These are phyloP conservation scores for Vachellia pachyceras DNA, from an alignment of 306 rosid genomes.

Conservation along the genomic window DNA sequence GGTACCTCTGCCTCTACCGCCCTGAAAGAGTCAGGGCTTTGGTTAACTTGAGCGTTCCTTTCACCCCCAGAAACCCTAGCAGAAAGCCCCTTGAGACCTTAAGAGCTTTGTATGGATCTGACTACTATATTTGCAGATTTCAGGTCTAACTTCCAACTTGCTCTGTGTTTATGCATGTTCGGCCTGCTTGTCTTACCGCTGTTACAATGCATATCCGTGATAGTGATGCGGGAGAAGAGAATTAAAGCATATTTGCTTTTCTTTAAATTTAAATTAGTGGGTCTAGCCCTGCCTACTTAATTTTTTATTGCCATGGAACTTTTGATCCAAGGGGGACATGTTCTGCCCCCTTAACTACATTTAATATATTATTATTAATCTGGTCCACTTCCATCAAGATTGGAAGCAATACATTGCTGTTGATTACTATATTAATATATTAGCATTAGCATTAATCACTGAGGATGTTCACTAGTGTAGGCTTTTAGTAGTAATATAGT, in stretches of 20 bases:
- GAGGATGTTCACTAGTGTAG: neutral
- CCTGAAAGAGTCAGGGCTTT: slow-evolving; percentile 71
- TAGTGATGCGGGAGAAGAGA: neutral
- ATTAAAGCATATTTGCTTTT: neutral
- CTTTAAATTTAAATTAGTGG: neutral
- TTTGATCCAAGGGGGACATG: neutral
- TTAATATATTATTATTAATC: neutral
- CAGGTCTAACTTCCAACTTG: slow-evolving; percentile 52
- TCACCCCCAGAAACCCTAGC: slow-evolving; percentile 61
- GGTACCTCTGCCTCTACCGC: slow-evolving; percentile 68
- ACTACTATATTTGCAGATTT: slow-evolving; percentile 73
- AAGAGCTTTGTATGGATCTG: slow-evolving; percentile 61
- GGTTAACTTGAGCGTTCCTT: slow-evolving; percentile 63
- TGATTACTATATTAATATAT: too few relatives aligned
- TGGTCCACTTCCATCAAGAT: neutral
- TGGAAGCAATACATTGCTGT: neutral
- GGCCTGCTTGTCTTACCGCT: neutral
- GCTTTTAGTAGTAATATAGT: neutral
- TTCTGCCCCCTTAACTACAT: neutral
- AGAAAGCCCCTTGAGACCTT: slow-evolving; percentile 53
- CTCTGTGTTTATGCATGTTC: neutral
- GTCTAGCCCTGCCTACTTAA: neutral
- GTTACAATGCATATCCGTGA: neutral
- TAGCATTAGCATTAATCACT: neutral
- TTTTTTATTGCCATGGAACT: neutral